Percentiles rank a stretch among this genome's conserved stretches.
phyloP scores from a whole-genome alignment of 176 grass and related monocot genomes.

The Oryza glaberrima region DNA sequence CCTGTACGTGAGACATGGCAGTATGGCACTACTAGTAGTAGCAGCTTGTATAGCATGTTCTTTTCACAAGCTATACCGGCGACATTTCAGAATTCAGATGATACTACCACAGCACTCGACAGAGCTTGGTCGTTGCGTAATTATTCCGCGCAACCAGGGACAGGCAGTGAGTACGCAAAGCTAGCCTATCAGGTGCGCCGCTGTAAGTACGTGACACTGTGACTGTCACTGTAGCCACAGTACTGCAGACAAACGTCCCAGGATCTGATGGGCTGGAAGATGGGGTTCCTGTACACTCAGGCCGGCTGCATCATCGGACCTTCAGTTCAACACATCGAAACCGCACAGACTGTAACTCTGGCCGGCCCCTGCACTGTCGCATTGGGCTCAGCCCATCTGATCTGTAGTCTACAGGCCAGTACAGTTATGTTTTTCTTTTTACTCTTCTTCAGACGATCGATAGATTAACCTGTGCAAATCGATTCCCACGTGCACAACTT shows the following conservation, averaged over 20 bases:
- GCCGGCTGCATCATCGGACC: background rate
- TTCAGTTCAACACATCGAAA: background rate
- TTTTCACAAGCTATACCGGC: background rate
- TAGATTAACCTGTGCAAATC: background rate
- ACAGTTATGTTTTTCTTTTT: background rate
- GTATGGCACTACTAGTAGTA: background rate
- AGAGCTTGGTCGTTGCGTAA: background rate
- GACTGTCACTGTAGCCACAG: background rate
- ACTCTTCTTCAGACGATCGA: background rate
- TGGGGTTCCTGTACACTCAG: background rate
- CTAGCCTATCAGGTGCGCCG: background rate
- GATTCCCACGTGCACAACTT: background rate
- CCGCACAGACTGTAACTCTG: conserved; percentile 1
- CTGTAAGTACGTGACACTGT: background rate
- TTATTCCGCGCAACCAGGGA: background rate
- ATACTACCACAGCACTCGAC: no score
- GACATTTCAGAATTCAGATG: no score
- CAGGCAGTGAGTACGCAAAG: background rate
- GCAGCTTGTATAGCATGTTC: background rate
- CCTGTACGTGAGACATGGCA: background rate
- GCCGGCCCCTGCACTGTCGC: conserved; percentile 13
- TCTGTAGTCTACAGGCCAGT: background rate
- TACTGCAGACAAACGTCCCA: background rate
- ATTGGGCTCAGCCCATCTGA: conserved; percentile 11
- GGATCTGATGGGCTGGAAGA: background rate